These are phyloP conservation scores for Aspergillus egyptiacus DNA, from an alignment of 495 filamentous ascomycete genomes.

Conservation along the genomic window DNA sequence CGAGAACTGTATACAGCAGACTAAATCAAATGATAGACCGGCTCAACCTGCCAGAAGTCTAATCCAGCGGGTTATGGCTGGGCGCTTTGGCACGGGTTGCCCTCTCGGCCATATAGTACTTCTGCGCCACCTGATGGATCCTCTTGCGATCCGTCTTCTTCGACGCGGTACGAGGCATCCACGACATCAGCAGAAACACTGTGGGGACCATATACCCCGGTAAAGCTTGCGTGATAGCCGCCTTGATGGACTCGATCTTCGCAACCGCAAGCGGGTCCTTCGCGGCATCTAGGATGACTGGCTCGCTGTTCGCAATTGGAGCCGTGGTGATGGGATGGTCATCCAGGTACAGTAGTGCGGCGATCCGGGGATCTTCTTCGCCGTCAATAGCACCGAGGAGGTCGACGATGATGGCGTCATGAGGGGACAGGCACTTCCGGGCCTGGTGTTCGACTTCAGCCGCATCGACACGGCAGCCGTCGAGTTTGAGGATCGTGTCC, in stretches of 20 bases:
- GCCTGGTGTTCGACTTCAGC: slow-evolving; percentile 54
- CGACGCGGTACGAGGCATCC: slow-evolving; percentile 36
- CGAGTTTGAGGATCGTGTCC: slow-evolving; percentile 76
- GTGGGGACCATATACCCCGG: slow-evolving; percentile 23
- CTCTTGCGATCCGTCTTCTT: slow-evolving; percentile 41
- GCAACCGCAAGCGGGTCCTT: slow-evolving; percentile 1
- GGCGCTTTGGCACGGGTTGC: background rate
- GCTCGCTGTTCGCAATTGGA: background rate
- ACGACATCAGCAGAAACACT: slow-evolving; percentile 21
- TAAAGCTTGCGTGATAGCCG: slow-evolving; percentile 13
- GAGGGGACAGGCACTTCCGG: slow-evolving; percentile 9
- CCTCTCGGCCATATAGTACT: slow-evolving; percentile 1
- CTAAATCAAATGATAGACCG: no score
- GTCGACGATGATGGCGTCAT: slow-evolving; percentile 22
- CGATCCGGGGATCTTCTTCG: slow-evolving; percentile 18
- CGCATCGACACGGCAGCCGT: slow-evolving; percentile 73
- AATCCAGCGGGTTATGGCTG: no score
- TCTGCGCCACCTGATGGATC: slow-evolving; percentile 7
- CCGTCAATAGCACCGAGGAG: slow-evolving; percentile 22
- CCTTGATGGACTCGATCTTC: background rate
- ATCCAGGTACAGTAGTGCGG: slow-evolving; percentile 18
- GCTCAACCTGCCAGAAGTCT: no score
- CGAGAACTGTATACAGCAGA: no score
- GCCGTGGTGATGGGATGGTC: background rate
- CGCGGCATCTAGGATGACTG: background rate